A percentile compares a stretch with the other conserved stretches of the same genome.
Conservation (phyloP, 257 asterid genomes). For the Handroanthus guayacan region DNA sequence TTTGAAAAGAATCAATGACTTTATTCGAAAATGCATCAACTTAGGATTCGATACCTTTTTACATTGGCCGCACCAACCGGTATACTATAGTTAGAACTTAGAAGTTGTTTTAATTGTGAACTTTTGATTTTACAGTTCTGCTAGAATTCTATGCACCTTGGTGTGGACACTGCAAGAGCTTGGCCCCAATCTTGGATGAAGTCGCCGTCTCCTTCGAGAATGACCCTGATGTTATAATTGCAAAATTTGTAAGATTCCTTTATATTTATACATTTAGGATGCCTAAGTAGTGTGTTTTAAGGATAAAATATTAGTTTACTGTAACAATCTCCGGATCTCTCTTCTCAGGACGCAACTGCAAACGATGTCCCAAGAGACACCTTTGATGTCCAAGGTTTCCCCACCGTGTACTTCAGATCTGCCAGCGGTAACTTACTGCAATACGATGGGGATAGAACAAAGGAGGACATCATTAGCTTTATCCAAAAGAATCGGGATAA, state of each 20-base stretch:
- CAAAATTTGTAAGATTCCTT: conserved; percentile 63
- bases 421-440: conserved; percentile 57
- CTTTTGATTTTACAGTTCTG: conserved; percentile 51
- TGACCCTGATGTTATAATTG: conserved; percentile 68
- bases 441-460: conserved; percentile 72
- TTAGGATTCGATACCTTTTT: neutral
- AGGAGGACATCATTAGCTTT: conserved; percentile 68
- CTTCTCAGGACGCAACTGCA: conserved; percentile 73
- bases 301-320: neutral
- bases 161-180: conserved; percentile 87
- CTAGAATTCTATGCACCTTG: conserved; percentile 87
- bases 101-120: neutral
- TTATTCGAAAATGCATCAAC: neutral
- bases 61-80: neutral
- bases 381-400: conserved; percentile 76
- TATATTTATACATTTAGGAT: too few relatives aligned
- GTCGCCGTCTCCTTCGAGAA: conserved; percentile 68
- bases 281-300: neutral
- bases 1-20: neutral
- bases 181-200: conserved; percentile 89
- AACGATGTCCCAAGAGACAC: conserved; percentile 67
- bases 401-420: conserved; percentile 79
- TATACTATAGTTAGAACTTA: neutral
- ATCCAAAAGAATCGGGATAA: conserved; percentile 59
- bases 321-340: neutral